Conservation (phyloP, 306 rosid genomes). For the Rosa multiflora region DNA sequence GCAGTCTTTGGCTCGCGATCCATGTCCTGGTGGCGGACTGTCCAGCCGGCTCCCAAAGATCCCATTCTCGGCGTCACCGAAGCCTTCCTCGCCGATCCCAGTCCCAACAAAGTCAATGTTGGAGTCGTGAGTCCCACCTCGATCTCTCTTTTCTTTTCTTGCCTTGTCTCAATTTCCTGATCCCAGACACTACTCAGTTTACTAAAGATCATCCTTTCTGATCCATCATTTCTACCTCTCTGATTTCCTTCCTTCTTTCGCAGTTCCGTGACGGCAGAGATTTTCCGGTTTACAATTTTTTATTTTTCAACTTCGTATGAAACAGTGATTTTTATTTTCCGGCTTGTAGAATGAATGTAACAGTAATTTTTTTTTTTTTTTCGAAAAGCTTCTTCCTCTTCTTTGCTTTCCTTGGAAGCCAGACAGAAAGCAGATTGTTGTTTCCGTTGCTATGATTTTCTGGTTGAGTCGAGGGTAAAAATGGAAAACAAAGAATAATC, state of each 20-base stretch:
- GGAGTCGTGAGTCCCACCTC: constrained; percentile 76
- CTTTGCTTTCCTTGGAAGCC: background rate
- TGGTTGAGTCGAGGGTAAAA: background rate
- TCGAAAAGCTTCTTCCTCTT: too few species aligned
- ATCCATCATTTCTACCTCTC: background rate
- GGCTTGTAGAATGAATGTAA: background rate
- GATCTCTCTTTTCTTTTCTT: background rate
- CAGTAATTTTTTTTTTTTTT: background rate
- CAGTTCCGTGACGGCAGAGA: too few species aligned
- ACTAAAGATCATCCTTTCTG: background rate
- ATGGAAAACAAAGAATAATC: background rate
- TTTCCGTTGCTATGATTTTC: background rate
- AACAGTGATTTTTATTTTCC: background rate
- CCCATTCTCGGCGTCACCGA: constrained; percentile 99
- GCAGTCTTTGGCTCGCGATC: constrained; percentile 48
- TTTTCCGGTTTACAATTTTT: background rate
- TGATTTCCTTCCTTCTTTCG: background rate
- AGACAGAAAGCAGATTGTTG: background rate
- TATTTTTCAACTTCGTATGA: background rate
- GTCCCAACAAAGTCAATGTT: constrained; percentile 82
- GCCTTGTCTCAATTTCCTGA: background rate
- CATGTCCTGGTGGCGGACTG: constrained; percentile 78
- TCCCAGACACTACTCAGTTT: background rate
- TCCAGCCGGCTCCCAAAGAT: constrained; percentile 88
- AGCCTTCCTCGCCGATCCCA: constrained; percentile 90